Conservation (phyloP, 192 early-diverging fungal genomes). For the Haplosporangium gracile region DNA sequence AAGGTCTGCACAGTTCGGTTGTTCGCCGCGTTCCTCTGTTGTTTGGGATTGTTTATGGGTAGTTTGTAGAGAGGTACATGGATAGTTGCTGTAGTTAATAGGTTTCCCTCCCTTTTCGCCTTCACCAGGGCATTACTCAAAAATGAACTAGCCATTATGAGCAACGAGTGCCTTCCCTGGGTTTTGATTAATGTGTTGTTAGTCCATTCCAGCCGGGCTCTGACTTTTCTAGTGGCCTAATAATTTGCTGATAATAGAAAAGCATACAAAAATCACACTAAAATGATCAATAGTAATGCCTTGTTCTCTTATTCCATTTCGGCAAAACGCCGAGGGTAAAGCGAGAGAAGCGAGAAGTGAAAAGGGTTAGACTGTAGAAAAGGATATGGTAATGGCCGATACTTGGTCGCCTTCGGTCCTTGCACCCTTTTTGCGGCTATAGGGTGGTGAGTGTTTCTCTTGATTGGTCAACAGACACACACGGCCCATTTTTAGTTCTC, state of each 20-base stretch:
- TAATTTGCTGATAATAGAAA: neutral
- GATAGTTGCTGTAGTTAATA: too few relatives aligned
- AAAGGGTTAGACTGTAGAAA: neutral
- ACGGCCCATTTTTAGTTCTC: neutral
- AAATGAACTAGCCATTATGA: neutral
- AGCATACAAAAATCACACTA: neutral
- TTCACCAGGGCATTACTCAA: neutral
- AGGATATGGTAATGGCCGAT: neutral
- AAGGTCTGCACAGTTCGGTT: neutral
- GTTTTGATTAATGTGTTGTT: neutral
- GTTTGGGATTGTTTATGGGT: neutral
- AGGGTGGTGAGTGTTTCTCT: neutral
- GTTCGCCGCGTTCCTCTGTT: neutral
- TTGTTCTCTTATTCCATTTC: constrained; percentile 3
- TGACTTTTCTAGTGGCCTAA: neutral
- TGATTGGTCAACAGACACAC: neutral
- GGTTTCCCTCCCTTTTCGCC: neutral
- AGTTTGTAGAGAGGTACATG: neutral
- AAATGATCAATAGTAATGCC: neutral
- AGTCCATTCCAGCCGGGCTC: neutral
- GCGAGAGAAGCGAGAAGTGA: neutral
- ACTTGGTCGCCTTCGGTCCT: too few relatives aligned
- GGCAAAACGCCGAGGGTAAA: neutral
- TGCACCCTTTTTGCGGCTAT: too few relatives aligned
- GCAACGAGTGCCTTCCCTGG: neutral